Percentiles rank a stretch among this genome's conserved stretches.
phyloP scores from a whole-genome alignment of 345 rosid genomes.

The Eucalyptus erythrocorys region DNA sequence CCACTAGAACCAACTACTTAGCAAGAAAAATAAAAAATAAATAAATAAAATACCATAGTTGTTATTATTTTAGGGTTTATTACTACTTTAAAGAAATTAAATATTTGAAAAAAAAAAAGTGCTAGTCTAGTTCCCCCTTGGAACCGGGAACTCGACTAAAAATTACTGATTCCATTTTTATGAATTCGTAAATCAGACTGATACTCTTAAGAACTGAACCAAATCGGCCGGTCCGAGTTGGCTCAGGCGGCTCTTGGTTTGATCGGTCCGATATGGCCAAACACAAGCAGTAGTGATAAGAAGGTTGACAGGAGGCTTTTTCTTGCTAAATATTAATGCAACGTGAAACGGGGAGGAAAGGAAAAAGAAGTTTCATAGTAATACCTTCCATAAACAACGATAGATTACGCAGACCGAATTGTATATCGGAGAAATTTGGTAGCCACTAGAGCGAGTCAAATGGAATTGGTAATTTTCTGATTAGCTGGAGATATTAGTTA shows the following conservation, averaged over 20 bases:
- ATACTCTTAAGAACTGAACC: accelerated
- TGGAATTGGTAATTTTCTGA: neutral
- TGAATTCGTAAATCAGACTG: accelerated
- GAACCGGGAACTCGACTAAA: accelerated
- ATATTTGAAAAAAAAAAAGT: too few relatives aligned
- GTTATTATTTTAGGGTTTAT: too few relatives aligned
- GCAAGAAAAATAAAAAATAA: too few relatives aligned
- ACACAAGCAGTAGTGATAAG: neutral
- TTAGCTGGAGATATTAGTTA: neutral
- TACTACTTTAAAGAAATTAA: too few relatives aligned
- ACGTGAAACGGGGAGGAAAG: neutral
- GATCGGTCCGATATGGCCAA: neutral
- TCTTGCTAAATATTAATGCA: neutral
- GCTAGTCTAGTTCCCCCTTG: accelerated
- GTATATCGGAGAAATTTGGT: neutral
- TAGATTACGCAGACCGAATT: neutral
- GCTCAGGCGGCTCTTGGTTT: accelerated
- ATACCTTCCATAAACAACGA: neutral
- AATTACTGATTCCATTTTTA: too few relatives aligned
- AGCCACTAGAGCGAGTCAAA: neutral
- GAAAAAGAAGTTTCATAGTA: neutral
- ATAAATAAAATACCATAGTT: too few relatives aligned
- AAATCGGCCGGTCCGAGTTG: accelerated
- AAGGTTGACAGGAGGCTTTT: neutral
- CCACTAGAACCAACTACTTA: too few relatives aligned